Base-by-base conservation (phyloP, 805 yeast genomes). In the Tetrapisispora phaffii region DNA sequence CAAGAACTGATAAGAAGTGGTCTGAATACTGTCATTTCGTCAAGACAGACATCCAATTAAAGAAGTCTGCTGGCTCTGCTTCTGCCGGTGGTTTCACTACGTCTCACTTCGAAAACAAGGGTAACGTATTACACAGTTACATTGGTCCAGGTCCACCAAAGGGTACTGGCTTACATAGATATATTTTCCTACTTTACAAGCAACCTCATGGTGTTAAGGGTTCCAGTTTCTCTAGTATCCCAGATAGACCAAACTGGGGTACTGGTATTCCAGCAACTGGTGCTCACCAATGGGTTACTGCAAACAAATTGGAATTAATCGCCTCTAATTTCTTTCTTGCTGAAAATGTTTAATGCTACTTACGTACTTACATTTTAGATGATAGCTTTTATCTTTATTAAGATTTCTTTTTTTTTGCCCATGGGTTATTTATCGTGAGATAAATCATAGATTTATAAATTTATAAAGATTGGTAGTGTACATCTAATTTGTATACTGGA, bases 131-230 rank as follows among this genome's bases (percentile, higher is more conserved):
- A 26, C 58, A 79, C 37, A 68, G 79, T 6, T 87, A 88, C 63
- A 58, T 67, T 53, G 95, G 95, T 0, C 96, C 96, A 3, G 96
- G 77, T 5, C 96, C 96, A n/a, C 96, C 96, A 34, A 74, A 75
- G 46, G 79, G 79, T 45, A 84, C 96, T 0, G 90, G 94, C 13
- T 76, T 80, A 58, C 97, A 89, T 69, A 79, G 96, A 51, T 89
- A 89, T 62, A 86, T 85, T 17, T 85, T 83, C 55, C 55, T 86
- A 45, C 66, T 89, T 49, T 86, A 71, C 64, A 82, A 81, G 65
- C 94, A 82, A 69, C 57, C 74, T 66, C 43, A 47, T 8, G 53
- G 48, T 43, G 41, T 47, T 1, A 49, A 53, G 2, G 52, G 55
- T 15, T 38, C 71, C 41, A 34, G 35, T 5, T 55, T 53, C 36